These are phyloP conservation scores for Stachybotrys chartarum DNA, from an alignment of 2,329 filamentous ascomycete species.

Conservation along the genomic window DNA sequence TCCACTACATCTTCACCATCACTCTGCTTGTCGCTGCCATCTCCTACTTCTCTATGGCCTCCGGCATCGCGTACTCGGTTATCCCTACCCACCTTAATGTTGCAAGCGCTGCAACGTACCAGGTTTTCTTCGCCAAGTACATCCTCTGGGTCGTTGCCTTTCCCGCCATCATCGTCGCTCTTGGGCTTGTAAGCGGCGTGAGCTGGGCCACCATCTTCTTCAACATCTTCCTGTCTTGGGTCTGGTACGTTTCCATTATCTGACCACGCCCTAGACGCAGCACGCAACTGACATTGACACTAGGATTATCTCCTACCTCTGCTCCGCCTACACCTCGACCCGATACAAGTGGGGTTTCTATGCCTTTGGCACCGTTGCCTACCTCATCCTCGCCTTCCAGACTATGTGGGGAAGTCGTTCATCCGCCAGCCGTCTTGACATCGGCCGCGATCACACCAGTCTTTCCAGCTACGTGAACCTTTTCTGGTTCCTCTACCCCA, in stretches of 20 bases:
- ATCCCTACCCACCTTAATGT: constrained; percentile 21
- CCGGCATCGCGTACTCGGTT: constrained; percentile 40
- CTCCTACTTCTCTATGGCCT: constrained; percentile 45
- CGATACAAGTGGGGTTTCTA: constrained; percentile 54
- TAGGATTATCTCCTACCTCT: constrained; percentile 39
- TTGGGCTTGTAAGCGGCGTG: constrained; percentile 43
- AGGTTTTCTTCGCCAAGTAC: constrained; percentile 51
- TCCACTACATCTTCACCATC: constrained; percentile 48
- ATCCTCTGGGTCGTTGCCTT: constrained; percentile 47
- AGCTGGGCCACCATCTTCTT: constrained; percentile 50
- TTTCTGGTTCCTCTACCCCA: constrained; percentile 47
- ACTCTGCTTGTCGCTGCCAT: constrained; percentile 41
- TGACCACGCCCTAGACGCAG: background rate
- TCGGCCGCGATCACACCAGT: constrained; percentile 34
- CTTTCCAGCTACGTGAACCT: constrained; percentile 42
- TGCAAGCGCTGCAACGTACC: constrained; percentile 23
- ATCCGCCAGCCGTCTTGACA: constrained; percentile 32
- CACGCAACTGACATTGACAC: background rate
- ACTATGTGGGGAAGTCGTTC: constrained; percentile 31
- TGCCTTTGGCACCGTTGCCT: constrained; percentile 42
- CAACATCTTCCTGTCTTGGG: constrained; percentile 41
- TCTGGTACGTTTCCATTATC: constrained; percentile 26
- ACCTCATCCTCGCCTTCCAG: constrained; percentile 34
- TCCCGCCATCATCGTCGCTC: constrained; percentile 34
- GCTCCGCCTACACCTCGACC: constrained; percentile 37